phyloP scores from a whole-genome alignment of 495 filamentous ascomycete genomes.

The Articulospora tetracladia region DNA sequence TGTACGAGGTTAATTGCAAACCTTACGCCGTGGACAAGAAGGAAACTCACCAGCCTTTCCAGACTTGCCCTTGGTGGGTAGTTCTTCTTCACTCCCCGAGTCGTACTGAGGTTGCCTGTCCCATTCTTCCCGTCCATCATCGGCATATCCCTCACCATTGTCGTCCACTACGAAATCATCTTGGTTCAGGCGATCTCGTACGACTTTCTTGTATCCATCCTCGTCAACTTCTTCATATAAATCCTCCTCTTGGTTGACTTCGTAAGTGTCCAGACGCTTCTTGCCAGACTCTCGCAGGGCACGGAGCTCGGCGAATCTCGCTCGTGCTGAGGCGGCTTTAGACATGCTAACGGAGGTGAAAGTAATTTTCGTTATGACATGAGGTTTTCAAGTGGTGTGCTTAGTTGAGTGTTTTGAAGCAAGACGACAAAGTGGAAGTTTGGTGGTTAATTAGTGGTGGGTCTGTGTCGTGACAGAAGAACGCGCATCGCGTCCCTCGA shows the following conservation, averaged over 20 bases:
- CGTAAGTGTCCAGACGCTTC: constrained; percentile 82
- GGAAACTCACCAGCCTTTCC: constrained; percentile 44
- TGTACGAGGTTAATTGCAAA: constrained; percentile 24
- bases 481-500: not conserved
- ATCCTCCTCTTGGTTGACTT: constrained; percentile 78
- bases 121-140: constrained; percentile 98
- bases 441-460: not conserved
- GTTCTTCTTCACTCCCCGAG: constrained; percentile 70
- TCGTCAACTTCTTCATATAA: constrained; percentile 97
- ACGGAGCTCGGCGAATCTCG: constrained; percentile 71
- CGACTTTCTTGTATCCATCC: constrained; percentile 93
- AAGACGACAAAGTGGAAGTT: not conserved
- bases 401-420: not conserved
- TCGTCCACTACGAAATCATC: constrained; percentile 98
- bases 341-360: constrained; percentile 22
- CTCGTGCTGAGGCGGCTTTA: constrained; percentile 42
- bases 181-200: constrained; percentile 80
- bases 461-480: not conserved
- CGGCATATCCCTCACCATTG: constrained; percentile 90
- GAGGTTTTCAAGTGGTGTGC: not conserved
- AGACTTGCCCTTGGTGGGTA: constrained; percentile 56
- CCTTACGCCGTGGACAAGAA: too few relatives aligned
- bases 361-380: constrained; percentile 18
- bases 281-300: constrained; percentile 86
- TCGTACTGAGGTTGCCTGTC: constrained; percentile 64